Conservation (phyloP, 148 eudicot species). For the Polygonum aviculare region DNA sequence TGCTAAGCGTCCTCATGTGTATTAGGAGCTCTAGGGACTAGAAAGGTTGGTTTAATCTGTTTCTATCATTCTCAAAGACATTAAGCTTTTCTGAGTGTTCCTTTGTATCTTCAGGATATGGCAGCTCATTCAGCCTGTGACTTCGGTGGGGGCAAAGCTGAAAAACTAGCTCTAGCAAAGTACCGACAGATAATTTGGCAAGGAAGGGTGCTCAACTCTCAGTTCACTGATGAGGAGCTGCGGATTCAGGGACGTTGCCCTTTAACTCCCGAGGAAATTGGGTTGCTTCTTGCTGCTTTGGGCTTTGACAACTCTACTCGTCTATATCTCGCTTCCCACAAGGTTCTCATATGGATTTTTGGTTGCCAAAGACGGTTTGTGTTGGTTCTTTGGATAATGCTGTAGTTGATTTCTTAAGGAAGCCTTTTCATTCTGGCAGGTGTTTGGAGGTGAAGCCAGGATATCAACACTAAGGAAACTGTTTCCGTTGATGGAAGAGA, state of each 20-base stretch:
- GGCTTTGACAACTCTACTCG: slow-evolving; percentile 90
- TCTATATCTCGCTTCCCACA: slow-evolving; percentile 93
- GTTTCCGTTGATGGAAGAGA: slow-evolving; percentile 86
- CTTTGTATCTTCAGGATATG: slow-evolving; percentile 62
- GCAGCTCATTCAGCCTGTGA: slow-evolving; percentile 99
- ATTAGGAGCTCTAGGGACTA: neutral
- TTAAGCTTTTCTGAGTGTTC: neutral
- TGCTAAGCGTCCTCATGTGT: too few relatives aligned
- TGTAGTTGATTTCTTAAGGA: neutral
- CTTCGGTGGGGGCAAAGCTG: slow-evolving; percentile 96
- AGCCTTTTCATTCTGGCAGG: slow-evolving; percentile 27
- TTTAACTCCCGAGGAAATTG: slow-evolving; percentile 92
- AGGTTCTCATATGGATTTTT: slow-evolving; percentile 34
- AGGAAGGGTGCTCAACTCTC: slow-evolving; percentile 90
- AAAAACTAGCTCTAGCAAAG: slow-evolving; percentile 80
- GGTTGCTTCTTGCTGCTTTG: slow-evolving; percentile 82
- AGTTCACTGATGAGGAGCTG: slow-evolving; percentile 90
- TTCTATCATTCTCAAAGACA: neutral
- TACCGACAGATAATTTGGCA: slow-evolving; percentile 90
- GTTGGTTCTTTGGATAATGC: neutral
- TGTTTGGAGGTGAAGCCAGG: slow-evolving; percentile 86
- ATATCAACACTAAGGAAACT: slow-evolving; percentile 56
- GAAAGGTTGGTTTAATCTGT: neutral
- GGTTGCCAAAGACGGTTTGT: neutral
- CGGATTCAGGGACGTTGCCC: slow-evolving; percentile 96